These are phyloP conservation scores for Fraxinus latifolia DNA, from an alignment of 305 asterid genomes.

Conservation along the genomic window DNA sequence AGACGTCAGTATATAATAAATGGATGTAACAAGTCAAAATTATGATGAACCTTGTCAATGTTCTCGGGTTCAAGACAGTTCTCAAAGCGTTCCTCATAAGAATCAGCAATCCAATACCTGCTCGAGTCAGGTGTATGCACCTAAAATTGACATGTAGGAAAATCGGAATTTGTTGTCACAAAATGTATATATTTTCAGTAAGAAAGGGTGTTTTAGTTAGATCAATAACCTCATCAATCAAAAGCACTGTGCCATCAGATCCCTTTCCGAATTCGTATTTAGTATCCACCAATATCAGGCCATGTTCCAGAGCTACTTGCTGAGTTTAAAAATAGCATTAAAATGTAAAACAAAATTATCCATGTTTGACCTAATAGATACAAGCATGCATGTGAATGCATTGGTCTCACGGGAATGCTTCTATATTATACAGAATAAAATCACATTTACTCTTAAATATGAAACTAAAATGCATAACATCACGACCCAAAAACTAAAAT, in stretches of 20 bases:
- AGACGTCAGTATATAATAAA: background rate
- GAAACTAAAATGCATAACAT: background rate
- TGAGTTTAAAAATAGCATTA: conserved; percentile 29
- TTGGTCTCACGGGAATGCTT: background rate
- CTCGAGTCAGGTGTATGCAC: conserved; percentile 99
- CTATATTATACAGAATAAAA: background rate
- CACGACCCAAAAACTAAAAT: background rate
- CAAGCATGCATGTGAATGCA: background rate
- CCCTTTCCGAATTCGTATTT: conserved; percentile 97
- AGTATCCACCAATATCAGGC: conserved; percentile 83
- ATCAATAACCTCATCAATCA: conserved; percentile 78
- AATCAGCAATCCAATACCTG: conserved; percentile 80
- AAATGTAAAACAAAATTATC: background rate
- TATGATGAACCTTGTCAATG: conserved; percentile 73
- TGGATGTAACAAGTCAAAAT: conserved; percentile 9
- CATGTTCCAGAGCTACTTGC: conserved; percentile 72
- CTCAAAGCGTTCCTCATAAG: conserved; percentile 64
- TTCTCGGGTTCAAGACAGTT: conserved; percentile 88
- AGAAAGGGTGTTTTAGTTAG: conserved; percentile 1
- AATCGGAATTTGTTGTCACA: background rate
- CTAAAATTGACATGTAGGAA: conserved; percentile 29
- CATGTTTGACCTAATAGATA: background rate
- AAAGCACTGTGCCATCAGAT: conserved; percentile 65
- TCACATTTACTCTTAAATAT: background rate
- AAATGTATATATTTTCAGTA: conserved; percentile 12